phyloP scores from a whole-genome alignment of 1,284 basidiomycete species.

The Ganoderma sp. region DNA sequence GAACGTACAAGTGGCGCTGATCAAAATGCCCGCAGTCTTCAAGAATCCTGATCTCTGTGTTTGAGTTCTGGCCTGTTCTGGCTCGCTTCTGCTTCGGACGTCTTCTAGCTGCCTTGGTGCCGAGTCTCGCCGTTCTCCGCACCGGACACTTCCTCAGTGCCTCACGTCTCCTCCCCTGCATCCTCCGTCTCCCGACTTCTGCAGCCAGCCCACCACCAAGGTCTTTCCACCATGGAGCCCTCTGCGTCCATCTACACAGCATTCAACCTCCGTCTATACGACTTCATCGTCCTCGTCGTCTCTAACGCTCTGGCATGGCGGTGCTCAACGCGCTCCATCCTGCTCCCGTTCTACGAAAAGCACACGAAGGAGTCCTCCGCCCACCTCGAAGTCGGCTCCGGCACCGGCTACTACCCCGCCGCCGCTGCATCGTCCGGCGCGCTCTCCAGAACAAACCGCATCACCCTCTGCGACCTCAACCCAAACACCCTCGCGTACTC shows the following conservation, averaged over 20 bases:
- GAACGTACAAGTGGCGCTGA: too few species aligned
- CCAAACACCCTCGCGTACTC: slow-evolving; percentile 30
- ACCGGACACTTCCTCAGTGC: too few species aligned
- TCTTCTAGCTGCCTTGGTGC: too few species aligned
- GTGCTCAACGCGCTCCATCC: slow-evolving; percentile 28
- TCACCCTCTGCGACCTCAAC: slow-evolving; percentile 35
- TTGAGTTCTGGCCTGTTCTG: too few species aligned
- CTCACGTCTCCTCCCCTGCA: too few species aligned
- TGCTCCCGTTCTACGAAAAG: slow-evolving; percentile 34
- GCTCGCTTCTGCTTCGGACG: too few species aligned
- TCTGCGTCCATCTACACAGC: slow-evolving; percentile 30
- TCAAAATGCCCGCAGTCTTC: too few species aligned
- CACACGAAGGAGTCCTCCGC: slow-evolving; percentile 28
- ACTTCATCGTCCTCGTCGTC: slow-evolving; percentile 31
- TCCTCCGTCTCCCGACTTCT: too few species aligned
- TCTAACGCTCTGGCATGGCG: slow-evolving; percentile 35
- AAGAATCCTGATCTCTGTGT: too few species aligned
- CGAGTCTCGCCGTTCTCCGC: too few species aligned
- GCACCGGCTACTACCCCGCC: slow-evolving; percentile 38
- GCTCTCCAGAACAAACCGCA: slow-evolving; percentile 28
- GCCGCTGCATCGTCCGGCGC: slow-evolving; percentile 6
- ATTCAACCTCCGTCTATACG: slow-evolving; percentile 32
- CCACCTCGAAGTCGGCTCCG: slow-evolving; percentile 37
- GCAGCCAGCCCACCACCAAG: too few species aligned
- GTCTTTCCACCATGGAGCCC: slow-evolving; percentile 16